Percentiles rank a stretch among this genome's conserved stretches.
phyloP scores from a whole-genome alignment of 768 basidiomycete genomes.

The Pulveroboletus sp. region DNA sequence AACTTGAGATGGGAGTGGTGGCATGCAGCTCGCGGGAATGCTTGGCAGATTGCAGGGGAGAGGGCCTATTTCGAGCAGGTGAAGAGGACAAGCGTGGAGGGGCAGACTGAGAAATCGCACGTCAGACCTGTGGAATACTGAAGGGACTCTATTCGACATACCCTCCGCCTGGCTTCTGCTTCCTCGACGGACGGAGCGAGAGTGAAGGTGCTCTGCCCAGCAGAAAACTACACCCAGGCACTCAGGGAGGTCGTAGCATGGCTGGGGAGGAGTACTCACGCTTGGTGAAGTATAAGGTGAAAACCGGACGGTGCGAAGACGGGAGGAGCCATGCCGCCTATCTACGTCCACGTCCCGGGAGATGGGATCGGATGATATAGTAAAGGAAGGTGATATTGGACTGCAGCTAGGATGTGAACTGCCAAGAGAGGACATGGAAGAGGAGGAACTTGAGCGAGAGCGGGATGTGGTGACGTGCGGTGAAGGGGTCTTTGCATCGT shows the following conservation, averaged over 20 bases:
- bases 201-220: constrained; percentile 44
- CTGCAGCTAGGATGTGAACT: constrained; percentile 30
- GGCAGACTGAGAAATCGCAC: constrained; percentile 23
- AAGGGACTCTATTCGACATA: constrained; percentile 32
- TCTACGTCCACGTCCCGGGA: constrained; percentile 28
- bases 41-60: constrained; percentile 42
- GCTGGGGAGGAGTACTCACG: constrained; percentile 12
- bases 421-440: constrained; percentile 42
- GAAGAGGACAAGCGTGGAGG: constrained; percentile 39
- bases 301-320: constrained; percentile 26
- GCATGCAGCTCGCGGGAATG: constrained; percentile 54
- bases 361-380: constrained; percentile 26
- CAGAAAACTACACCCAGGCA: constrained; percentile 30
- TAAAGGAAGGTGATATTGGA: constrained; percentile 34
- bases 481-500: constrained; percentile 32
- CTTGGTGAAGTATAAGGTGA: constrained; percentile 29
- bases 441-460: constrained; percentile 41
- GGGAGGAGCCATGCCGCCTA: constrained; percentile 25
- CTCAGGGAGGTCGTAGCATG: not conserved
- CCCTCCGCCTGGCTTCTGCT: constrained; percentile 22
- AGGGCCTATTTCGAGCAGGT: constrained; percentile 40
- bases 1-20: constrained; percentile 74
- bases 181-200: constrained; percentile 20
- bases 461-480: constrained; percentile 23
- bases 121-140: constrained; percentile 31